Base-by-base conservation (phyloP, 2,329 filamentous ascomycete genomes). In the Blumeria graminis region DNA sequence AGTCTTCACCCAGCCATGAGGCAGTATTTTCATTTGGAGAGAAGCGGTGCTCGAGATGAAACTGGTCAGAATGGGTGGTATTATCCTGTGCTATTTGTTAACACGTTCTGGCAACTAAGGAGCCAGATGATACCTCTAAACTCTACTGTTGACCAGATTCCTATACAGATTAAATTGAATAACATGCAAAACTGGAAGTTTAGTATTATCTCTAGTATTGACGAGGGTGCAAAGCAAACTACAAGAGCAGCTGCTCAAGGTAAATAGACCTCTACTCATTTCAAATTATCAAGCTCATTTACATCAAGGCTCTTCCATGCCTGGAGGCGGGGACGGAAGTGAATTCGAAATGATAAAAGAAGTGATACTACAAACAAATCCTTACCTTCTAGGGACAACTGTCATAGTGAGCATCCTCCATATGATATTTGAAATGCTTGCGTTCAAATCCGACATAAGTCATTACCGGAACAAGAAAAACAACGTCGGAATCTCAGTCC, bases 391-490 rank as follows among this genome's bases (percentile, higher is more conserved):
- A 41, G 82, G 76, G 32, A 82, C 93, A 35, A 98, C 92, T 0
- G 80, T 80, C 32, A 69, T 93, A 8, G 92, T 94, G 63, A 89
- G 81, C 61, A 76, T 98, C 57, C 75, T 92, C 41, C 92, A 98
- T 71, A 88, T 94, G 76, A 74, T 98, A 62, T 90, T 98, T 61
- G 92, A 98, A 70, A 89, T 85, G 65, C 77, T 98, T 36, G 92
- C 92, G 1, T 98, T 98, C 73, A 94, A 94, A 65, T 94, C 84
- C 67, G 92, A 98, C 67, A 94, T 98, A 67, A 81, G 88, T 53
- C 92, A 98, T 71, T 98, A 92, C 80, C 86, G 89, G 67, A 95
- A 96, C 74, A 98, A 98, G 82, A 98, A 98, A 75, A 93, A 96
- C 72, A 92, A 94, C 58, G 85, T 98, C 33, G 92, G 92, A 60